Base-by-base conservation (phyloP, 768 basidiomycete genomes). In the Termitomyces sp. region DNA sequence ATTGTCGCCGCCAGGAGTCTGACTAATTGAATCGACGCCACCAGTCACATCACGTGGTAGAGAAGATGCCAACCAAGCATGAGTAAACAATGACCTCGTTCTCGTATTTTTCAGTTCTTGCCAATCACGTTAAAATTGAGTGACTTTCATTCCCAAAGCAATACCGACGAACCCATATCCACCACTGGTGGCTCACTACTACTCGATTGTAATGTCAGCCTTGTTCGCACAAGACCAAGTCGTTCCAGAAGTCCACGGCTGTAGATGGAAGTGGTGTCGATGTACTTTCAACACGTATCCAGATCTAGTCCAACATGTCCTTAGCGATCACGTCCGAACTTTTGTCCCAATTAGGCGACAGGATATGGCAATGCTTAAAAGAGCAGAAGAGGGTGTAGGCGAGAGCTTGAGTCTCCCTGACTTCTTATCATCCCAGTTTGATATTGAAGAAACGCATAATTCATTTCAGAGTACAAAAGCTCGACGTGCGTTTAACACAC, bases 181-280 rank as follows among this genome's bases (percentile, higher is more conserved):
- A 4, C 39, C n/a, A 15, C 24, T 27, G 42, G 41, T n/a, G 8
- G 30, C 50, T 45, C 13, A 51, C 34, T 30, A 16, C 37, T n/a
- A 11, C 46, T 44, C 13, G 42, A 36, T 44, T 20, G 9, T 37
- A 4, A 60, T 58, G 30, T 44, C 55, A 31, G 27, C 27, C 30
- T 58, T 37, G 1, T 30, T 51, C 24, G 34, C 44, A 5, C 66
- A 60, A 37, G 50, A 51, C 24, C 65, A 61, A 53, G 44, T 44
- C 22, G 33, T 44, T 12, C 46, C 64, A 31, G 61, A 61, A 31
- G 59, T 69, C 7, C 61, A 76, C 59, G 63, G 71, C 13, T 86
- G 84, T 68, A 72, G 71, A 55, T 85, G 84, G 85, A 73, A 72
- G 6, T 81, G 81, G 79, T 87, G 85, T 54, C 72, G 79, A 2